Base-by-base conservation (phyloP, 768 basidiomycete species). In the Boletus pseudo-olivaceus region DNA sequence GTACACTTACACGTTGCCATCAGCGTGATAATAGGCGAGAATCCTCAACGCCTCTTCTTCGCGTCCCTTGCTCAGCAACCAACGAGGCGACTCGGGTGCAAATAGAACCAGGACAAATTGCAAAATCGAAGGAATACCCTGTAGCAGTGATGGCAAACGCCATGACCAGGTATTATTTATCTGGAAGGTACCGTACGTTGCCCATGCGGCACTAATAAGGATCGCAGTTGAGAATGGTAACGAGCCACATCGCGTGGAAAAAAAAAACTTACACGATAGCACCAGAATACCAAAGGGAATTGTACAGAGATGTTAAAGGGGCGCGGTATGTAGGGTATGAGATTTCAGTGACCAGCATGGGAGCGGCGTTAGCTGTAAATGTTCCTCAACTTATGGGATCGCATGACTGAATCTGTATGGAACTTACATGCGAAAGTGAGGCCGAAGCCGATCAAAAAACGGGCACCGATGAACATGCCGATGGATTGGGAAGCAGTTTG, bases 261-360 rank as follows among this genome's bases (percentile, higher is more conserved):
- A n/a, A 59, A 55, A 45, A 51, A 38, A 75, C 81, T 41, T 59
- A 85, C 83, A 91, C 65, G 66, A 92, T 90, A 51, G 88, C 77
- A 54, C 91, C 91, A 15, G 86, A 84, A 67, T 90, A 90, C 90
- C 91, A 93, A 56, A 91, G 83, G 30, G 88, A 86, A 76, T 91
- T 90, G 76, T 88, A 90, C 47, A 83, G 72, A 2, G 88, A 84
- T 14, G 88, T 93, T 54, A 94, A 71, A 33, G 84, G 83, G 14
- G 84, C 87, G 60, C 92, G 90, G 70, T 94, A 87, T 11, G 80
- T 75, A 15, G 91, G 92, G 68, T 93, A 93, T 1, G 91, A 79
- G n/a, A 93, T 72, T 72, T 94, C 92, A 46, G 90, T 87, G 51
- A 93, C 83, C 73, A 93, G 72, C 77, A 93, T 80, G 11, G 92